Base-by-base conservation (phyloP, 495 filamentous ascomycete species). In the Aspergillus steynii region DNA sequence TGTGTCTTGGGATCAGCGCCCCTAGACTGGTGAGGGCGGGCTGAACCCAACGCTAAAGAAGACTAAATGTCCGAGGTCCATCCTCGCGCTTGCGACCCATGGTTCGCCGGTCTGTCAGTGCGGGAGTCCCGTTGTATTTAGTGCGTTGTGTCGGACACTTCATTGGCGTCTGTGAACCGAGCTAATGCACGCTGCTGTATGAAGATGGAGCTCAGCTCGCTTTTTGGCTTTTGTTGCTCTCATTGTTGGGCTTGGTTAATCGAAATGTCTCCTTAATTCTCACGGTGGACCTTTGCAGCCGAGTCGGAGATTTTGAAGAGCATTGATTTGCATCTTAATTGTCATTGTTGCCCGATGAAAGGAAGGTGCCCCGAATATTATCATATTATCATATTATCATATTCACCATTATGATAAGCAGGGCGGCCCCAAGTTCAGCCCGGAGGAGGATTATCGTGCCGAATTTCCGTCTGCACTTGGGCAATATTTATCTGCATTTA, bases 31-130 rank as follows among this genome's bases (percentile, higher is more conserved):
- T 28, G 29, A 53, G 27, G 51, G 51, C 51, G 51, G 51, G 51
- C 51, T 53, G 51, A 53, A 53, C 28, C 51, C 25, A 28, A 53
- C 51, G 28, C 51, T 14, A 53, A 53, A 29, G 37, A 34, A n/a
- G 7, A 20, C 49, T 50, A 50, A 50, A 42, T 42, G 12, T 42
- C 37, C 37, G 37, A 42, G 37, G 9, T 42, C 9, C 37, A 14
- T 42, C 31, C 31, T 34, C 12, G 7, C 37, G 34, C 8, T 14
- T 12, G 7, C 37, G 37, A 42, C 14, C 37, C 37, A 42, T 12
- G 37, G 37, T 42, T 42, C 37, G 37, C 37, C 37, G 9, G 37
- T 14, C 37, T 10, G 37, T 42, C 37, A 42, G 12, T 12, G 37
- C 37, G 37, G 37, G 37, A 42, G 9, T 42, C 37, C 37, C 37